These are phyloP conservation scores for Euphorbia schlechtendalii DNA, from an alignment of 441 rosid genomes.

Conservation along the genomic window DNA sequence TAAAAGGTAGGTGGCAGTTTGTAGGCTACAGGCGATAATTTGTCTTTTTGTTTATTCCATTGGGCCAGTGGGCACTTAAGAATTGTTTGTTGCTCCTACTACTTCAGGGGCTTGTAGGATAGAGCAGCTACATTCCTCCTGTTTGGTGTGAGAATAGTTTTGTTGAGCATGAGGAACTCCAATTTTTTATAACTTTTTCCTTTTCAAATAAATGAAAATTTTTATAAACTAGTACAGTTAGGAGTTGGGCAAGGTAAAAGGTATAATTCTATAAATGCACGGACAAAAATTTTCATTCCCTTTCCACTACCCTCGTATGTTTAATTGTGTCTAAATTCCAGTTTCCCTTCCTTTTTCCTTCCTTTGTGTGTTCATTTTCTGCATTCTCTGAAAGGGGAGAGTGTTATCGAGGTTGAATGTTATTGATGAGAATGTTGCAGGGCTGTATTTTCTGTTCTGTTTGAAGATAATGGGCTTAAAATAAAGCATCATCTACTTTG, in stretches of 20 bases:
- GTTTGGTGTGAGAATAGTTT: not conserved
- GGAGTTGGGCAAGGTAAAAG: not conserved
- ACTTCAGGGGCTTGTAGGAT: not conserved
- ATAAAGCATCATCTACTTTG: not conserved
- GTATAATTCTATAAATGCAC: not conserved
- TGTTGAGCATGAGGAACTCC: not conserved
- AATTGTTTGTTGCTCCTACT: not conserved
- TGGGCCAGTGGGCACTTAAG: not conserved
- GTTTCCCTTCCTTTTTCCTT: not conserved
- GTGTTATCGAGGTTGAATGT: not conserved
- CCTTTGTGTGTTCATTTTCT: not conserved
- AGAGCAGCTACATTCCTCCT: not conserved
- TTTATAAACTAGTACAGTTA: not conserved
- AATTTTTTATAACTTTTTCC: not conserved
- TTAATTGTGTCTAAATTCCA: not conserved
- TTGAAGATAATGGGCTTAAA: not conserved
- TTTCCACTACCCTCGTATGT: not conserved
- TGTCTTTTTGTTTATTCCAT: not conserved
- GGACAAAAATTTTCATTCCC: not conserved
- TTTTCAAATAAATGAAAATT: not conserved
- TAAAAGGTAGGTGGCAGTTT: not conserved
- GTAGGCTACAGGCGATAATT: not conserved
- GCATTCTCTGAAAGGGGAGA: not conserved
- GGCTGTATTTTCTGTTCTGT: conserved; percentile 1
- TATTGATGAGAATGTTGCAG: conserved; percentile 3